Base-by-base conservation (phyloP, 208 protist species). In the Trypanosoma melophagium region DNA sequence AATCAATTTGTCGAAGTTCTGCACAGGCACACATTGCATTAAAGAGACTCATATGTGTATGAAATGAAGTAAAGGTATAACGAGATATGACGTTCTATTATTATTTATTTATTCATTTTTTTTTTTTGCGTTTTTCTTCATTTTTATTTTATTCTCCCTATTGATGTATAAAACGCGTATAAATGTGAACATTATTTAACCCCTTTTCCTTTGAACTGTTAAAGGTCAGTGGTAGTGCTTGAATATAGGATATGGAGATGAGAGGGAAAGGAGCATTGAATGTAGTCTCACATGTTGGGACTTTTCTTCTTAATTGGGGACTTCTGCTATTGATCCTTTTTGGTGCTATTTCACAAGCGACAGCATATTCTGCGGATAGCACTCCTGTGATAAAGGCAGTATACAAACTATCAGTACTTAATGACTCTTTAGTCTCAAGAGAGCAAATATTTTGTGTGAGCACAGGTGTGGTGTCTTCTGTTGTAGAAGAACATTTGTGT, bases 81-180 rank as follows among this genome's bases (percentile, higher is more conserved):
- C 28, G 5, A 47, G 16, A 47, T 47, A 47, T 47, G 10, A 1
- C 17, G 9, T 24, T 42, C 19, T 67, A 25, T 67, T 21, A 25
- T 54, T 49, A 19, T 38, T 35, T n/a, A 28, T 16, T 14, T 64
- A 50, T 40, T 66, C 21, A 66, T 41, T 45, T 65, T 64, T 42
- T n/a, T 66, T 63, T 76, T 50, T 40, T 47, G 47, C 19, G 64
- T 53, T 55, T 76, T 56, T 65, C n/a, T 54, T 54, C n/a, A n/a
- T 40, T 64, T 35, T 62, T 50, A 50, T 49, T 62, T 12, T 62
- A 40, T 31, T 50, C 8, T 62, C 40, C n/a, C 21, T 22, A 38
- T 54, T 21, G n/a, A 25, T 54, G 21, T 8, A 54, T 40, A 42
- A 40, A 2, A 59, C 9, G n/a, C 31, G 14, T 31, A 31, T 59